Percentiles rank a stretch among this genome's conserved stretches.
phyloP scores from a whole-genome alignment of 441 rosid species.

The Euphorbia neoarborescens region DNA sequence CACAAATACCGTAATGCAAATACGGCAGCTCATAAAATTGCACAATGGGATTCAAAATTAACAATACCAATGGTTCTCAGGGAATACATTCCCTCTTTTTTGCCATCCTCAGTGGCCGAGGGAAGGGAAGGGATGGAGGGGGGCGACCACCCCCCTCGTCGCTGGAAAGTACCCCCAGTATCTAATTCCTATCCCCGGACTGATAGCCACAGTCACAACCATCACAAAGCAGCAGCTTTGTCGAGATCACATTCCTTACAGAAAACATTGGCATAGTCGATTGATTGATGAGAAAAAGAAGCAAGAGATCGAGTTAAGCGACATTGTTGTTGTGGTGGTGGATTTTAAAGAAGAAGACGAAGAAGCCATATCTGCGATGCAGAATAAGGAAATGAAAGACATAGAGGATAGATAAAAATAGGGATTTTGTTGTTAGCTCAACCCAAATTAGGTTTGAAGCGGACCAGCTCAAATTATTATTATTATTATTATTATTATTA shows the following conservation, averaged over 20 bases:
- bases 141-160: too few relatives aligned
- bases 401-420: not conserved
- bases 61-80: too few relatives aligned
- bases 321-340: conserved; percentile 15
- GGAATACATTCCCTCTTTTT: too few relatives aligned
- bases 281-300: not conserved
- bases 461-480: too few relatives aligned
- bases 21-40: too few relatives aligned
- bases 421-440: not conserved
- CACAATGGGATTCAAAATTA: too few relatives aligned
- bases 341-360: conserved; percentile 7
- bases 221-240: conserved; percentile 68
- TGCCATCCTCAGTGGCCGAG: too few relatives aligned
- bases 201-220: conserved; percentile 71
- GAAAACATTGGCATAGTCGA: conserved; percentile 31
- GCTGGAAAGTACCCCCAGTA: too few relatives aligned
- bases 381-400: not conserved
- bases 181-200: too few relatives aligned
- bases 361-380: not conserved
- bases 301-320: conserved; percentile 27
- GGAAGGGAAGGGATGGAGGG: too few relatives aligned
- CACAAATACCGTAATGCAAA: too few relatives aligned
- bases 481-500: too few relatives aligned
- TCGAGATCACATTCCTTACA: conserved; percentile 58
- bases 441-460: not conserved